Base-by-base conservation (phyloP, 306 rosid genomes). In the Astragalus membranaceus region DNA sequence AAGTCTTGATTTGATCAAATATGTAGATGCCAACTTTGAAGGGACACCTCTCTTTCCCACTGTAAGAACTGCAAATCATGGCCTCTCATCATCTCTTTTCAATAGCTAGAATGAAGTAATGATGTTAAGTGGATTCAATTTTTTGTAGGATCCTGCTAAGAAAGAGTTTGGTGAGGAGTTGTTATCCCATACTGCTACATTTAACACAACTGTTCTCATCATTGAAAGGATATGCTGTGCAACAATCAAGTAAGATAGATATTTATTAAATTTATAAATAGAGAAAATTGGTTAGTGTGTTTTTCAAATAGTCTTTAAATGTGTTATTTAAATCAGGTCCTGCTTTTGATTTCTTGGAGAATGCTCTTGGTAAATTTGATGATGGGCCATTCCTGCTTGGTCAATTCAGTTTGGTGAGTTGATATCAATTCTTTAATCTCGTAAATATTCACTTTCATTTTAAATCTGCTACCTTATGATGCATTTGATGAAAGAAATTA, bases 1-100 rank as follows among this genome's bases (percentile, higher is more conserved):
- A 79, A 90, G 97, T 77, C 90, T 93, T 78, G 96, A 90, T 77
- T 74, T 90, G 80, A 75, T 93, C 75, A 88, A 90, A 74, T 93
- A 90, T 78, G 1, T 93, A 4, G 90, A 93, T 65, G 79, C 65
- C 33, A 83, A 79, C 74, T 79, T 83, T 20, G 84, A 76, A 56
- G 87, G 87, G 29, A 49, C 79, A 12, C 75, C 96, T 74, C 85
- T 92, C 47, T 49, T 50, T 58, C 92, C 96, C 8, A 67, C 7
- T 70, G 97, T 89, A 87, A n/a, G n/a, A n/a, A n/a, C n/a, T n/a
- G n/a, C n/a, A n/a, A n/a, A n/a, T n/a, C n/a, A n/a, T n/a, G n/a
- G n/a, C n/a, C n/a, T n/a, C n/a, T n/a, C n/a, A n/a, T n/a, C n/a
- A n/a, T n/a, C n/a, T n/a, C n/a, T n/a, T 12, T 15, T 49, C 70